Percentiles rank a stretch among this genome's conserved stretches.
Conservation (phyloP, 1,284 basidiomycete genomes). For the Erythrobasidium hasegawianum region DNA sequence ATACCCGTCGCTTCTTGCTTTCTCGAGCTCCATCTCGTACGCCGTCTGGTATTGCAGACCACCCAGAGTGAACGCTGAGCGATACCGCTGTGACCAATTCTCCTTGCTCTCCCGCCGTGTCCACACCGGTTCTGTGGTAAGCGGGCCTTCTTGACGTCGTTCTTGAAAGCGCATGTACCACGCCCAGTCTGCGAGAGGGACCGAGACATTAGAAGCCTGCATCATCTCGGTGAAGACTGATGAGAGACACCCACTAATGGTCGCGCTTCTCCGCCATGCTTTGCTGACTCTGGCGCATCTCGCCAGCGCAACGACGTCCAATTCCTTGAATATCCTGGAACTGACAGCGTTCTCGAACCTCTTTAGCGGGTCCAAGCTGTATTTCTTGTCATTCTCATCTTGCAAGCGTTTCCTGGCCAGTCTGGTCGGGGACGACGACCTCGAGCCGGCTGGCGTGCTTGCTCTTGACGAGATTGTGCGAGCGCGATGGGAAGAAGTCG, state of each 20-base stretch:
- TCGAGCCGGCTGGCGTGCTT: conserved; percentile 21
- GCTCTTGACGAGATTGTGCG: not conserved
- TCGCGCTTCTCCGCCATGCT: conserved; percentile 31
- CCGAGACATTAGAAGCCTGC: not conserved
- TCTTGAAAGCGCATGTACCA: conserved; percentile 35
- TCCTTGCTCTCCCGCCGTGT: conserved; percentile 36
- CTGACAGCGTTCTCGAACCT: conserved; percentile 34
- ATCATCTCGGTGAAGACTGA: not conserved
- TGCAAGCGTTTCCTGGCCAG: conserved; percentile 14
- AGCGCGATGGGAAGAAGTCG: conserved; percentile 4
- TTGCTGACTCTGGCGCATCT: conserved; percentile 25
- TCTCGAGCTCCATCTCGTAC: conserved; percentile 32
- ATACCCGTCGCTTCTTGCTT: conserved; percentile 36
- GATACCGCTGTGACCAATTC: conserved; percentile 34
- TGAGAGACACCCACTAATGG: conserved; percentile 27
- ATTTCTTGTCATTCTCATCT: conserved; percentile 20
- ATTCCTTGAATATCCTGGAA: conserved; percentile 30
- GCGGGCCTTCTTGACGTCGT: conserved; percentile 7
- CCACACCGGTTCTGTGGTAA: conserved; percentile 29
- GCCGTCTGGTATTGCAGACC: conserved; percentile 31
- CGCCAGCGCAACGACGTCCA: conserved; percentile 27
- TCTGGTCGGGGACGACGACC: conserved; percentile 27
- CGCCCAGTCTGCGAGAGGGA: conserved; percentile 26
- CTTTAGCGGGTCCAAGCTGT: conserved; percentile 27
- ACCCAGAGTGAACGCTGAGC: conserved; percentile 25